Conservation (phyloP, 2,329 filamentous ascomycete genomes). For the Fusarium nodosum region DNA sequence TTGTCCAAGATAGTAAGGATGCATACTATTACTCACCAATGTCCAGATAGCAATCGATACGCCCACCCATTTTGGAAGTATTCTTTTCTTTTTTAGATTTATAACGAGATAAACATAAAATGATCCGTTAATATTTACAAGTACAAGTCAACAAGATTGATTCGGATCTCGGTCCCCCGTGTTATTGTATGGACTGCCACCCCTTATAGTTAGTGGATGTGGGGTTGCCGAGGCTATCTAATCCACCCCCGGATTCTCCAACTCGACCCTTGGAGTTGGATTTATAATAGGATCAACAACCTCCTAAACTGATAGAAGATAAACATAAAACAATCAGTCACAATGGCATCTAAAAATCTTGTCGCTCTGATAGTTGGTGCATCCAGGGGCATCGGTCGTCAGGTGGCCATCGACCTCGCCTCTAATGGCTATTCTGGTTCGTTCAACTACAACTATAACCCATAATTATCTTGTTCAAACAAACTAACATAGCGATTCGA, state of each 20-base stretch:
- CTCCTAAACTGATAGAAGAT: not conserved
- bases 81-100: too few relatives aligned
- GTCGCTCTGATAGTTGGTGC: conserved; percentile 82
- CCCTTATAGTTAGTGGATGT: conserved; percentile 18
- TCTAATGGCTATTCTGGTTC: conserved; percentile 77
- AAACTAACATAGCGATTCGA: not conserved
- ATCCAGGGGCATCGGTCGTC: conserved; percentile 83
- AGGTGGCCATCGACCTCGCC: conserved; percentile 83
- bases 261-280: not conserved
- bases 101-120: not conserved
- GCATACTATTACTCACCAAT: conserved; percentile 63
- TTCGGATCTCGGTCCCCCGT: not conserved
- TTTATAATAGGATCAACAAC: conserved; percentile 5
- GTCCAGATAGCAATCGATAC: conserved; percentile 77
- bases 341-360: conserved; percentile 54
- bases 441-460: conserved; percentile 8
- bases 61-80: conserved; percentile 64
- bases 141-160: conserved; percentile 1
- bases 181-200: not conserved
- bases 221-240: conserved; percentile 29
- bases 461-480: not conserved
- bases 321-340: not conserved
- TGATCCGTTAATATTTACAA: not conserved
- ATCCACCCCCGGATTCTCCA: conserved; percentile 15
- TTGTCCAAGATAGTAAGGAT: not conserved